phyloP scores from a whole-genome alignment of 129 eudicot species.

The Centaurea solstitialis region DNA sequence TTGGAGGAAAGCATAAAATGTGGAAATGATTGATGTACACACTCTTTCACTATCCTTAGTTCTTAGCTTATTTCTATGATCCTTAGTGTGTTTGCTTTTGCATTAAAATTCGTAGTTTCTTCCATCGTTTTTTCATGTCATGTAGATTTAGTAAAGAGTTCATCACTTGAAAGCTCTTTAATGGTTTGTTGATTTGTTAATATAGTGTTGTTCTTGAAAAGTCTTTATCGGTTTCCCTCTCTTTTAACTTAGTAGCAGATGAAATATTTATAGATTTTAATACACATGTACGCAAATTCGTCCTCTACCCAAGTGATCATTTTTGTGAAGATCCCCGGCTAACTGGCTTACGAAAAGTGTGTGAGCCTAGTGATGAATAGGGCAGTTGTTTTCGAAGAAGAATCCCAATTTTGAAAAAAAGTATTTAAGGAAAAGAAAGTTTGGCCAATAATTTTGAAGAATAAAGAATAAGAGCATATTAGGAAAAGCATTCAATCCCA shows the following conservation, averaged over 20 bases:
- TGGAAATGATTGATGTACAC: slow-evolving; percentile 45
- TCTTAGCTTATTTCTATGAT: background rate
- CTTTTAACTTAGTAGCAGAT: background rate
- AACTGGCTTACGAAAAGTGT: background rate
- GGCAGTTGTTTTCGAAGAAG: background rate
- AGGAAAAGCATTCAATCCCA: slow-evolving; percentile 6
- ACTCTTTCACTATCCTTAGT: background rate
- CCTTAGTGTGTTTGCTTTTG: background rate
- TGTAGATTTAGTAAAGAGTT: slow-evolving; percentile 1
- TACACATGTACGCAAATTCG: background rate
- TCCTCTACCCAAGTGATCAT: too few species aligned
- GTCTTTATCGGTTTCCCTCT: background rate
- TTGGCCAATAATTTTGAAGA: background rate
- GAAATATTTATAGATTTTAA: background rate
- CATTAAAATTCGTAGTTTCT: slow-evolving; percentile 9
- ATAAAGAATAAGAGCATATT: slow-evolving; percentile 4
- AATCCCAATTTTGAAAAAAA: too few species aligned
- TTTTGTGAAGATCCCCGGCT: too few species aligned
- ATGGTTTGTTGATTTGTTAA: slow-evolving; percentile 10
- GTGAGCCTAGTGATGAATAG: background rate
- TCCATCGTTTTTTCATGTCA: background rate
- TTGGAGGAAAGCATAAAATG: slow-evolving; percentile 51
- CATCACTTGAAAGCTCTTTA: background rate
- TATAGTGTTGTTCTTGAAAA: background rate
- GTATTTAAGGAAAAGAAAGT: background rate